Base-by-base conservation (phyloP, 2,329 filamentous ascomycete species). In the Penicillium sp. region DNA sequence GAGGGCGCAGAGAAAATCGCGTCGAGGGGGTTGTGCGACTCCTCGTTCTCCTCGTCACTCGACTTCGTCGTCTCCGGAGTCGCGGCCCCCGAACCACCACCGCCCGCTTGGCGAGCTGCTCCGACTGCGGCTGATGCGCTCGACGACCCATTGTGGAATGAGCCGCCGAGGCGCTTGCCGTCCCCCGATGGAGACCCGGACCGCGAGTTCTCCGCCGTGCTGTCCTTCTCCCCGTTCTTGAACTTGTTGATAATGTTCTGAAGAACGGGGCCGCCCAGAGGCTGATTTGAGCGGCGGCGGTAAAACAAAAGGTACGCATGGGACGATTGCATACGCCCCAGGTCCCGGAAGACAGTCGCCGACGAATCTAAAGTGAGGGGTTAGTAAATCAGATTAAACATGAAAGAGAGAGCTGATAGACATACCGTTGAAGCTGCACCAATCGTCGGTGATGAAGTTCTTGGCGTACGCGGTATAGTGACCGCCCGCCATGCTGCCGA, bases 281-380 rank as follows among this genome's bases (percentile, higher is more conserved):
- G 90, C 62, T 77, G 78, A 7, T 85, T 82, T 5, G 92, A 91
- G 64, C 92, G 89, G 58, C 95, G 90, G 42, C 95, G 91, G 79
- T 99, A 99, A 82, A 99, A 99, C 37, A 99, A 83, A 11, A 99
- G 84, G 76, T 99, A 99, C 0, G 95, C 95, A 20, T 90, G 88
- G 15, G 85, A 78, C 4, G 91, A 90, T 37, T 55, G 52, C 52
- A 55, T 55, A 12, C 34, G 28, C 2, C 31, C 22, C 20, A 55
- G n/a, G 22, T 55, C 52, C 22, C 52, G 15, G 39, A 55, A 17
- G 11, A 25, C 22, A 35, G 66, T 83, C 83, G 92, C 91, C 12
- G 84, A 86, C 7, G 91, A 90, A 57, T 25, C 57, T 63, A 77
- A 69, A 15, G 20, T 28, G n/a, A 39, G 17, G 20, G 14, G 67